Base-by-base conservation (phyloP, 306 rosid species). In the Corylus americana region DNA sequence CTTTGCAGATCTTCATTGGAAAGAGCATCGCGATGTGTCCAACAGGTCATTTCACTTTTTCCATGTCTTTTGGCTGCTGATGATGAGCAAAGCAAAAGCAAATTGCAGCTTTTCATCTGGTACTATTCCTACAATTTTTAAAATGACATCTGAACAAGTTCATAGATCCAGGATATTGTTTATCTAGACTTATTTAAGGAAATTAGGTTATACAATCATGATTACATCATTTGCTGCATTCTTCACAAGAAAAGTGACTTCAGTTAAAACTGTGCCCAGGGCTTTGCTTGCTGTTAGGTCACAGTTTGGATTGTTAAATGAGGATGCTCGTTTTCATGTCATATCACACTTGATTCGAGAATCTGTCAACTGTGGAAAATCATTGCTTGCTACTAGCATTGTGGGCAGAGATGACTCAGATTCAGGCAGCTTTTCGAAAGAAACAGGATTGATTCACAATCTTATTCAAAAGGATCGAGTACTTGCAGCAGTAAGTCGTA, bases 81-180 rank as follows among this genome's bases (percentile, higher is more conserved):
- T 20, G 98, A 95, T 61, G 98, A 95, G 89, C 98, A 90, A 85
- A 92, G 93, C 96, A 95, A 91, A 85, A 90, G 88, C 77, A 89
- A 96, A 86, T 89, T 95, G 80, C 98, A 91, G 83, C 92, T 92
- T 79, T 85, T 92, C 86, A 91, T 95, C 89, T 95, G 98, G 98
- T 95, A 95, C 63, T 76, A 61, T 80, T 71, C 44, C 76, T 25
- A 77, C 55, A 1, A 37, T 48, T 73, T 78, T 80, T 17, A 55
- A 39, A 12, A 70, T 53, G 74, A 51, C 51, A 69, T 58, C 67
- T 53, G 49, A 74, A 68, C 74, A 78, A 57, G 49, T 64, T 80
- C 50, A 47, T 63, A 47, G 71, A 25, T 63, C 51, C 67, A 55
- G 45, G 14, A 42, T 75, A 84, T 70, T 72, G 39, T 49, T 48